A percentile compares a stretch with the other conserved stretches of the same genome.
phyloP scores from a whole-genome alignment of 1,139 yeast genomes.

The Saccharomyces hybrid region DNA sequence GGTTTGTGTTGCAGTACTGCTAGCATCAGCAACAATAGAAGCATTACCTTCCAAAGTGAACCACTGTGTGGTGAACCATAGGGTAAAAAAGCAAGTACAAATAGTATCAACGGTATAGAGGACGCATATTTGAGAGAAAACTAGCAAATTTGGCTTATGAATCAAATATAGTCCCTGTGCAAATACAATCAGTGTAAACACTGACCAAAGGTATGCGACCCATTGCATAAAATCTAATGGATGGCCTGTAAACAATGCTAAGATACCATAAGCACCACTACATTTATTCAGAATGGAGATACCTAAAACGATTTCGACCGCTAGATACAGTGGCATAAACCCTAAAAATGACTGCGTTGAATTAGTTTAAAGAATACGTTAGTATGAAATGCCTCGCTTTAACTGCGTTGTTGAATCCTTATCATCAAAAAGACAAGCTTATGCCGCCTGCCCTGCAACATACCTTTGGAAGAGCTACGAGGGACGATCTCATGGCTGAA shows the following conservation, averaged over 20 bases:
- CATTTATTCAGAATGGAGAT: constrained; percentile 80
- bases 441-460: not conserved
- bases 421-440: not conserved
- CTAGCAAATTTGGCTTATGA: constrained; percentile 41
- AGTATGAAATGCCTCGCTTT: not conserved
- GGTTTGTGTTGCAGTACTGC: constrained; percentile 8
- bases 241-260: constrained; percentile 84
- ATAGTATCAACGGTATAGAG: constrained; percentile 62
- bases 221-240: constrained; percentile 79
- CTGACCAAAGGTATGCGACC: constrained; percentile 65
- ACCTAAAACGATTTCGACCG: constrained; percentile 79
- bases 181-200: constrained; percentile 59
- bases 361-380: constrained; percentile 2
- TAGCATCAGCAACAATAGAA: not conserved
- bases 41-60: constrained; percentile 39
- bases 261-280: constrained; percentile 79
- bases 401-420: not conserved
- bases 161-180: constrained; percentile 50
- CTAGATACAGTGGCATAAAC: constrained; percentile 66
- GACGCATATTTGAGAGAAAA: constrained; percentile 54
- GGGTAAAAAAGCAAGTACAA: constrained; percentile 58
- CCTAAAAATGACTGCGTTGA: constrained; percentile 25
- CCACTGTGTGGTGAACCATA: constrained; percentile 73
- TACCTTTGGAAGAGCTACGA: constrained; percentile 15
- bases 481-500: constrained; percentile 3